A percentile compares a stretch with the other conserved stretches of the same genome.
Evolutionary conservation across 768 basidiomycete species (phyloP).

Genomic region (Amanita rubescens): DNA sequence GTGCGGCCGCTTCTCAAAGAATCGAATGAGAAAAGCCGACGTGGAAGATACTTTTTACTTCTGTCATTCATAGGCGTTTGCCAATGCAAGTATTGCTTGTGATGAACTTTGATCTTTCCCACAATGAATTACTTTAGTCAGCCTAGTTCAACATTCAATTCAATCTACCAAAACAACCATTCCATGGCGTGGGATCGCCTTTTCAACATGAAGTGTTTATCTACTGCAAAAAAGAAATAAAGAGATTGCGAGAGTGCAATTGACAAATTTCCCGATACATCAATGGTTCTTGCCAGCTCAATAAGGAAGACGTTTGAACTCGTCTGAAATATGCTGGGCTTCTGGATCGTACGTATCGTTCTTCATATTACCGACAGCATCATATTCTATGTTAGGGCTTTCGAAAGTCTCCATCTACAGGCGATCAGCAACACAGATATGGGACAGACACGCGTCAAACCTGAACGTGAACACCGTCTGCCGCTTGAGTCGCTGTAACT

Average conservation of each 20-base stretch:
- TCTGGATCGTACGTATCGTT: conserved; percentile 48
- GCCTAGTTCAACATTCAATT: too few relatives aligned
- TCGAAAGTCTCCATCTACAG: conserved; percentile 64
- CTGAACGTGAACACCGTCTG: conserved; percentile 55
- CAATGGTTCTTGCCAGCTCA: too few relatives aligned
- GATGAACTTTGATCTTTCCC: not conserved
- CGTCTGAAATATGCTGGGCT: conserved; percentile 47
- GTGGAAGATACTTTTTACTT: conserved; percentile 4
- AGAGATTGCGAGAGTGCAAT: too few relatives aligned
- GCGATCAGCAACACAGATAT: conserved; percentile 5
- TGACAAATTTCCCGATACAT: too few relatives aligned
- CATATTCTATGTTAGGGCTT: conserved; percentile 44
- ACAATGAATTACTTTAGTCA: not conserved
- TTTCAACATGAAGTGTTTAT: not conserved
- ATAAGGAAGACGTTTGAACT: conserved; percentile 57
- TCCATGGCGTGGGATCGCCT: too few relatives aligned
- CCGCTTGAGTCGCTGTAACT: conserved; percentile 24
- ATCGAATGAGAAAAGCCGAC: conserved; percentile 22
- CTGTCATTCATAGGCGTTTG: not conserved
- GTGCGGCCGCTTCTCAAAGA: conserved; percentile 10
- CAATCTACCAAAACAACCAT: too few relatives aligned
- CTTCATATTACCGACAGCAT: conserved; percentile 46
- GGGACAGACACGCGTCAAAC: conserved; percentile 21
- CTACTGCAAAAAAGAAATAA: too few relatives aligned
- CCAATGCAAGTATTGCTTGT: not conserved